These are phyloP conservation scores for Edaphochlamys debaryana DNA, from an alignment of 139 green algal species.

Conservation along the genomic window DNA sequence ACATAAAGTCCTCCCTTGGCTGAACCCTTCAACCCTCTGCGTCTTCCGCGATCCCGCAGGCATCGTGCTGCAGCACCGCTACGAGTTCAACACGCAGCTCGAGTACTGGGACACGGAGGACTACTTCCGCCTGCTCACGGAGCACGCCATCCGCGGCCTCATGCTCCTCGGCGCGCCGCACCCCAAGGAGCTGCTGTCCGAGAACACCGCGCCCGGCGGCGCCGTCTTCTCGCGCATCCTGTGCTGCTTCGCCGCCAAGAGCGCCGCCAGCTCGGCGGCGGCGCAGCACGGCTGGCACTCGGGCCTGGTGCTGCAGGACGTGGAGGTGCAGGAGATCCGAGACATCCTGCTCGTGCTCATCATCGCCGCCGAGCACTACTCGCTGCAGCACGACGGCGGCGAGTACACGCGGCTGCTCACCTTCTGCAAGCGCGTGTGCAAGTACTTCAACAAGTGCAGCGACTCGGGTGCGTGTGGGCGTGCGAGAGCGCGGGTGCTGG, in stretches of 20 bases:
- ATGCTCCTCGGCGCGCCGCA: slow-evolving; percentile 56
- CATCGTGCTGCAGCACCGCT: slow-evolving; percentile 57
- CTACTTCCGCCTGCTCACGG: slow-evolving; percentile 58
- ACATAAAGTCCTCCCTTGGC: neutral
- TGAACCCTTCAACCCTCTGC: neutral
- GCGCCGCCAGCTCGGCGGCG: neutral
- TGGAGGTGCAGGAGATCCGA: slow-evolving; percentile 52
- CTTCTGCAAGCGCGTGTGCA: slow-evolving; percentile 59
- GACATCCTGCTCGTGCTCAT: slow-evolving; percentile 66
- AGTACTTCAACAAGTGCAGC: slow-evolving; percentile 54
- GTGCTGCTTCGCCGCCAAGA: neutral
- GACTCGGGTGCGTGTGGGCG: slow-evolving; percentile 18
- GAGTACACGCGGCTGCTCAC: slow-evolving; percentile 57
- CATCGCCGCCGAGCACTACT: slow-evolving; percentile 58
- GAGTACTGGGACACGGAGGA: slow-evolving; percentile 53
- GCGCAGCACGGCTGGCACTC: slow-evolving; percentile 20
- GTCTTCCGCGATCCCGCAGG: slow-evolving; percentile 1
- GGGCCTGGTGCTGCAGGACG: slow-evolving; percentile 38
- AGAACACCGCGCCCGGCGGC: neutral
- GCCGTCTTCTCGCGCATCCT: neutral
- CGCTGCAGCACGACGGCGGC: slow-evolving; percentile 44
- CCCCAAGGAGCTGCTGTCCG: slow-evolving; percentile 42
- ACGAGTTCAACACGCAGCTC: slow-evolving; percentile 48
- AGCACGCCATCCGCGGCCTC: slow-evolving; percentile 60
- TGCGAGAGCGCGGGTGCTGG: neutral